Evolutionary conservation across 371 early-diverging fungal species (phyloP), one percentile per base, ranked within the genome.

Genomic region (Rhizomucor pusillus): DNA sequence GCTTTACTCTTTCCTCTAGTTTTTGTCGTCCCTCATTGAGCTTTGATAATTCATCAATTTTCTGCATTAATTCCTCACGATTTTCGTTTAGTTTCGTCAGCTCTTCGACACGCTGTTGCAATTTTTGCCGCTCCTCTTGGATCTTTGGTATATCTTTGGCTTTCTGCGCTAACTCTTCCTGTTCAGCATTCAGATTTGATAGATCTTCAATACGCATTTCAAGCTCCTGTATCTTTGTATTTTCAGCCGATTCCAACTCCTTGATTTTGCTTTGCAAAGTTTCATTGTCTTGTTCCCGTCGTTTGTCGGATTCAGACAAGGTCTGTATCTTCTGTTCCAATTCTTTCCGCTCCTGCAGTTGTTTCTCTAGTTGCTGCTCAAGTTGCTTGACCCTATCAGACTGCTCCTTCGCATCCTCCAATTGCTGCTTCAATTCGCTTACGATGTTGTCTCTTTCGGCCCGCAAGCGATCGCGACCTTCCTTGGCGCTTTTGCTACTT

Each of bases 181-280:
- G 34, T 23, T 58, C 51, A 18, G 58, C 47, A 29, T 39, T 68
- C 65, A 25, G 60, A 55, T 23, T 55, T 29, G 33, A 62, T 65
- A 23, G 65, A 34, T 13, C 75, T 74, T 20, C 71, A 58, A 39
- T 59, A 60, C 23, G 46, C 41, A 5, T 56, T 35, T 35, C 29
- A 29, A 29, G 25, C 33, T n/a, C 39, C 6, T 34, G 34, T 22
- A 41, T 39, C 20, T n/a, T 61, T 49, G 35, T 43, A 19, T 20
- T n/a, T 33, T 18, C 14, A 46, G n/a, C 23, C 56, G 16, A 14
- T 10, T 35, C 14, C 22, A 14, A n/a, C 7, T 35, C 13, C 36
- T 63, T 47, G 47, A 29, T 29, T 7, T 29, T 29, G 29, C 7
- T 29, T 7, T 29, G 29, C 29, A 29, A 29, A 29, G 29, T 7